A percentile compares a stretch with the other conserved stretches of the same genome.
Evolutionary conservation across 345 rosid genomes (phyloP).

Genomic region (Eucalyptus urophylla): DNA sequence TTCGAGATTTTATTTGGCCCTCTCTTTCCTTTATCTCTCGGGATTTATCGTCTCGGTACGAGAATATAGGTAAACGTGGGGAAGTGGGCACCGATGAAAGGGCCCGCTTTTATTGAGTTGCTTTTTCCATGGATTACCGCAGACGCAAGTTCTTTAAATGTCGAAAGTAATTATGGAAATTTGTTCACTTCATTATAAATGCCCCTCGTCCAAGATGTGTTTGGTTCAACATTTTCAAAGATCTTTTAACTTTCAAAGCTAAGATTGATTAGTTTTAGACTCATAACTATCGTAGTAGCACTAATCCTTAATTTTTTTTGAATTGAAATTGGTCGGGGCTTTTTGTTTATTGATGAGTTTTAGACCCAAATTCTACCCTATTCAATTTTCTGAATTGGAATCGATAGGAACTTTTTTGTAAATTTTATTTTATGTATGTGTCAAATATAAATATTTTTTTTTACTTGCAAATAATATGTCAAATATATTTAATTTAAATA

Average conservation of each 20-base stretch:
- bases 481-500: background rate
- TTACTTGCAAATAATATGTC: background rate
- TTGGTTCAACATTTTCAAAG: accelerated
- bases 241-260: no score
- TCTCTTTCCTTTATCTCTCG: background rate
- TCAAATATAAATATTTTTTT: background rate
- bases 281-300: no score
- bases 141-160: background rate
- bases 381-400: background rate
- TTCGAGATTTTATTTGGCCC: background rate
- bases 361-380: background rate
- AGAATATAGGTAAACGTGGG: background rate
- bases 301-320: no score
- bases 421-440: background rate
- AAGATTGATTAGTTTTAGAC: no score
- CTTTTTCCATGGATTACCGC: background rate
- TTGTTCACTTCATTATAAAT: background rate
- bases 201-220: accelerated
- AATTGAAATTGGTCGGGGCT: no score
- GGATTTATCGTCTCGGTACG: background rate
- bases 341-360: no score
- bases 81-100: background rate
- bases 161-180: background rate
- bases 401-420: no score
- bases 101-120: background rate